Evolutionary conservation across 2,329 filamentous ascomycete species (phyloP).

Genomic region (Pseudogymnoascus sp.): DNA sequence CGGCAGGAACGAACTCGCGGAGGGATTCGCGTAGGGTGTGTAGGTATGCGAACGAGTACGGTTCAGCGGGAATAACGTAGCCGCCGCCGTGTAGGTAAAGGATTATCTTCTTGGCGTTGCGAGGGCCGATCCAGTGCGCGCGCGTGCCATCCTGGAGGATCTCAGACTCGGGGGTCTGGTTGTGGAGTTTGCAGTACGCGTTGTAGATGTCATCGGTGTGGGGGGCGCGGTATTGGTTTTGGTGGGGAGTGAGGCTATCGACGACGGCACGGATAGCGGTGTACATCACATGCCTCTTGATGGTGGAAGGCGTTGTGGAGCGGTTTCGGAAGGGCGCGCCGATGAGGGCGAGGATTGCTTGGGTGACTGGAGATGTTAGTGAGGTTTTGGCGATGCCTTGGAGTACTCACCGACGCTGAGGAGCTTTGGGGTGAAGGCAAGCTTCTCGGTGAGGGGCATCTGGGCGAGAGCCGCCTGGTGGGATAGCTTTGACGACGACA

Average conservation of each 20-base stretch:
- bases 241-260: conserved; percentile 14
- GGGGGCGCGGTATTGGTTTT: conserved; percentile 13
- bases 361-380: neutral
- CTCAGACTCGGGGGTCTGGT: conserved; percentile 17
- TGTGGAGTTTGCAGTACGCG: conserved; percentile 19
- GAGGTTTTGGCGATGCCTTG: neutral
- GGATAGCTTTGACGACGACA: neutral
- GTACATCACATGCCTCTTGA: neutral
- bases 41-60: conserved; percentile 42
- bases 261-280: conserved; percentile 16
- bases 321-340: neutral
- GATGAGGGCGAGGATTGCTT: neutral
- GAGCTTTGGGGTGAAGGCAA: conserved; percentile 16
- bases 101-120: conserved; percentile 32
- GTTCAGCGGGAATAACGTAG: conserved; percentile 40
- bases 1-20: neutral
- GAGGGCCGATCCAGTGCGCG: conserved; percentile 39
- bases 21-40: conserved; percentile 11
- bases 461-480: neutral
- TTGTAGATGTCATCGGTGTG: conserved; percentile 21
- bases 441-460: conserved; percentile 17
- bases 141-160: conserved; percentile 31
- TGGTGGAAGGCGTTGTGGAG: neutral
- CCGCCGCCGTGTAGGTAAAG: conserved; percentile 47
- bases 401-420: conserved; percentile 15